Conservation (phyloP, 164 flowering plant genomes). For the Aristolochia fimbriata region DNA sequence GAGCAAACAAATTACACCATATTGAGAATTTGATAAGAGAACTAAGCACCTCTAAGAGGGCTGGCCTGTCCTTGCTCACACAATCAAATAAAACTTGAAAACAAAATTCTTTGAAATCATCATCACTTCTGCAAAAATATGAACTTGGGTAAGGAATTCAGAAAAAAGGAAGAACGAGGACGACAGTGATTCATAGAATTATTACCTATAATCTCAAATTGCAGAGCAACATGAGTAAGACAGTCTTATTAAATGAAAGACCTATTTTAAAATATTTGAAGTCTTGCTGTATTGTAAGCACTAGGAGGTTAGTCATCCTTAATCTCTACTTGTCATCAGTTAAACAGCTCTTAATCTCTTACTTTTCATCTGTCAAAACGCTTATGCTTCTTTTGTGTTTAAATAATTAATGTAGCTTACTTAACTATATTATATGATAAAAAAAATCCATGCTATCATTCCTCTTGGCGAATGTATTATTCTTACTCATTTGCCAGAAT, state of each 20-base stretch:
- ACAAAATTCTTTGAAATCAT: constrained; percentile 86
- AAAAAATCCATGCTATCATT: not conserved
- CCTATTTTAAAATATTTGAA: not conserved
- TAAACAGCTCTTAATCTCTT: too few species aligned
- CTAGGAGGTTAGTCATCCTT: not conserved
- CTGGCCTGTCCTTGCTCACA: constrained; percentile 95
- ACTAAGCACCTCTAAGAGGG: constrained; percentile 71
- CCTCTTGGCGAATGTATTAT: not conserved
- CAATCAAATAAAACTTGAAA: constrained; percentile 94
- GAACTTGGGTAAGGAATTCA: not conserved
- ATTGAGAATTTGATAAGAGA: not conserved
- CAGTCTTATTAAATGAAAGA: not conserved
- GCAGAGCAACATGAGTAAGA: not conserved
- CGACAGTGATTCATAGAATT: too few species aligned
- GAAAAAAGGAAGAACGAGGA: not conserved
- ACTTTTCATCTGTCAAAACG: too few species aligned
- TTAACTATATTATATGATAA: not conserved
- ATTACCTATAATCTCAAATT: not conserved
- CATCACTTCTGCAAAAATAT: constrained; percentile 52
- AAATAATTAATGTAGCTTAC: not conserved
- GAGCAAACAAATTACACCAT: not conserved
- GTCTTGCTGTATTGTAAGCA: not conserved
- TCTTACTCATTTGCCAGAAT: not conserved
- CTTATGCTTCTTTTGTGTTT: not conserved
- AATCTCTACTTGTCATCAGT: too few species aligned